These are phyloP conservation scores for Cicer bijugum DNA, from an alignment of 306 rosid species.

Conservation along the genomic window DNA sequence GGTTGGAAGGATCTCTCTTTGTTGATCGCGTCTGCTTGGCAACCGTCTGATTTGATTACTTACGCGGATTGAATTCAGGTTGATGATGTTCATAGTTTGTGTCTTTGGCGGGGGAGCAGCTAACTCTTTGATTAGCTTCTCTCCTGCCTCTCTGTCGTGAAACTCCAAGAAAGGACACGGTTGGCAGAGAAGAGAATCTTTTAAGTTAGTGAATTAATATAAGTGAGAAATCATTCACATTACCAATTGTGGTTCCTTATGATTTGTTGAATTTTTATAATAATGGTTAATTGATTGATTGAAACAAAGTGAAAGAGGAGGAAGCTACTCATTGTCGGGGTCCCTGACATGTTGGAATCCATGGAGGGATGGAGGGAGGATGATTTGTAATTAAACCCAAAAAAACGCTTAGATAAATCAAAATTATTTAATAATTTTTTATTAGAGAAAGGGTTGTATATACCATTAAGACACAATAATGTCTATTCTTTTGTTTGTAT, in stretches of 20 bases:
- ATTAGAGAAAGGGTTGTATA: too few species aligned
- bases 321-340: not conserved
- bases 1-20: constrained; percentile 96
- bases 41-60: constrained; percentile 62
- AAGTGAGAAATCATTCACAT: constrained; percentile 47
- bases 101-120: not conserved
- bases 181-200: constrained; percentile 41
- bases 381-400: too few species aligned
- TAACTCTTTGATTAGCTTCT: not conserved
- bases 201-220: constrained; percentile 24
- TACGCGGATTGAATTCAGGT: not conserved
- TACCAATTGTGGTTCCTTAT: constrained; percentile 33
- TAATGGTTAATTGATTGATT: constrained; percentile 43
- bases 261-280: constrained; percentile 13
- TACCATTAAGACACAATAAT: too few species aligned
- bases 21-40: constrained; percentile 98
- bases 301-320: not conserved
- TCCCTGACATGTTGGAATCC: constrained; percentile 31
- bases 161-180: constrained; percentile 24
- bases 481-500: too few species aligned
- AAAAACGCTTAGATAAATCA: too few species aligned
- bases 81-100: not conserved
- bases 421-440: too few species aligned
- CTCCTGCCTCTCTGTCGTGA: constrained; percentile 2
- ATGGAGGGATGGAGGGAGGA: not conserved